A percentile compares a stretch with the other conserved stretches of the same genome.
phyloP scores from a whole-genome alignment of 1,284 basidiomycete species.

The Earliella scabrosa region DNA sequence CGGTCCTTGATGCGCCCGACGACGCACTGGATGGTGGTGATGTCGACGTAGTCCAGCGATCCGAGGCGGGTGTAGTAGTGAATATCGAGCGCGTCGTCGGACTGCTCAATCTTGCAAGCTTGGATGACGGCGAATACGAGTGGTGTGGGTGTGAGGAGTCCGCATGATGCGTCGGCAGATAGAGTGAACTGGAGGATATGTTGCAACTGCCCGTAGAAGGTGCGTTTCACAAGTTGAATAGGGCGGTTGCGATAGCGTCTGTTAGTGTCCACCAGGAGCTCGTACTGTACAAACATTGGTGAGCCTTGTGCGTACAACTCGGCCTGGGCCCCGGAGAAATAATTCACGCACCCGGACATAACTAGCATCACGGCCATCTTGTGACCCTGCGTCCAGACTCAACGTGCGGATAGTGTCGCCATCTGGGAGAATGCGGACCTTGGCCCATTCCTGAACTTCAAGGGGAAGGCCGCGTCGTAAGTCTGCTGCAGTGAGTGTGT shows the following conservation, averaged over 20 bases:
- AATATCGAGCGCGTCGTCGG: conserved; percentile 6
- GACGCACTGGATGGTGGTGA: conserved; percentile 8
- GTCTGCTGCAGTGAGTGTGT: background rate
- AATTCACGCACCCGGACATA: background rate
- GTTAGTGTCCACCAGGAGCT: conserved; percentile 21
- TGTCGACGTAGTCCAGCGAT: background rate
- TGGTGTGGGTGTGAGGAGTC: background rate
- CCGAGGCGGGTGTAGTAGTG: conserved; percentile 5
- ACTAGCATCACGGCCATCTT: conserved; percentile 13
- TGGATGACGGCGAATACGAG: conserved; percentile 6
- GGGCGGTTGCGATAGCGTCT: background rate
- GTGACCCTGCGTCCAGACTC: background rate
- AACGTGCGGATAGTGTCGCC: conserved; percentile 20
- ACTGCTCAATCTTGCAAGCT: background rate
- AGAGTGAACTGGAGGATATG: background rate
- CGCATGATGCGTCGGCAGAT: background rate
- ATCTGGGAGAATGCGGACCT: conserved; percentile 13
- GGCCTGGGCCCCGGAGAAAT: background rate
- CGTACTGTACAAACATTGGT: conserved; percentile 15
- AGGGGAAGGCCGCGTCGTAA: background rate
- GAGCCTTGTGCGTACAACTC: background rate
- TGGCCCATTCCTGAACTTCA: conserved; percentile 11
- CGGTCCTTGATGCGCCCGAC: conserved; percentile 9
- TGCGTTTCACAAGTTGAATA: background rate
- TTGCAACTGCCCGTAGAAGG: conserved; percentile 9